phyloP scores from a whole-genome alignment of 345 rosid genomes.

The Murraya paniculata region DNA sequence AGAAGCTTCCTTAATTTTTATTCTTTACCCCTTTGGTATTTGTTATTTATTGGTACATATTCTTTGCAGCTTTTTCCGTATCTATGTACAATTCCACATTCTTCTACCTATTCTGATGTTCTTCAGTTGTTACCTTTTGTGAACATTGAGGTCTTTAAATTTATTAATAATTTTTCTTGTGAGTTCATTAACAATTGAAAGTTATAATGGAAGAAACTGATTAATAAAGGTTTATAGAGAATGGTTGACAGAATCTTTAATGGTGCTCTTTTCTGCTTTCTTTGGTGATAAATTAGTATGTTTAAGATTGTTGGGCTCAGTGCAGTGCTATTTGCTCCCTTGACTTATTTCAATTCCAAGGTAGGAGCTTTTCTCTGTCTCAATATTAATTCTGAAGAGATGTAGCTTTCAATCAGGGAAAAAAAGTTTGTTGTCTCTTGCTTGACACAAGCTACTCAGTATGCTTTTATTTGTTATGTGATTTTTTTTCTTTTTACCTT shows the following conservation, averaged over 20 bases:
- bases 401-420: slow-evolving; percentile 9
- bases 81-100: neutral
- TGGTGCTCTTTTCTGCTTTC: neutral
- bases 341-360: slow-evolving; percentile 38
- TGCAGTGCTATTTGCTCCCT: slow-evolving; percentile 55
- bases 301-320: slow-evolving; percentile 20
- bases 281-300: neutral
- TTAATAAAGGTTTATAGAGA: neutral
- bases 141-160: slow-evolving; percentile 1
- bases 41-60: neutral
- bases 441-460: slow-evolving; percentile 4
- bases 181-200: slow-evolving; percentile 4
- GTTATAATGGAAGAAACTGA: neutral
- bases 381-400: slow-evolving; percentile 28
- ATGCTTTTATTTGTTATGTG: neutral
- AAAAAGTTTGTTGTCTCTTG: slow-evolving; percentile 26
- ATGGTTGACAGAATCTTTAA: neutral
- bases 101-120: neutral
- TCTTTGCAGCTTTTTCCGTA: neutral
- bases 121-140: neutral
- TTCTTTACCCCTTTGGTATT: slow-evolving; percentile 3
- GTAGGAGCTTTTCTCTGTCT: slow-evolving; percentile 43
- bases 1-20: slow-evolving; percentile 1
- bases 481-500: neutral
- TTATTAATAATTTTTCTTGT: neutral